These are phyloP conservation scores for Clavispora santaluciae DNA, from an alignment of 805 yeast species.

Conservation along the genomic window DNA sequence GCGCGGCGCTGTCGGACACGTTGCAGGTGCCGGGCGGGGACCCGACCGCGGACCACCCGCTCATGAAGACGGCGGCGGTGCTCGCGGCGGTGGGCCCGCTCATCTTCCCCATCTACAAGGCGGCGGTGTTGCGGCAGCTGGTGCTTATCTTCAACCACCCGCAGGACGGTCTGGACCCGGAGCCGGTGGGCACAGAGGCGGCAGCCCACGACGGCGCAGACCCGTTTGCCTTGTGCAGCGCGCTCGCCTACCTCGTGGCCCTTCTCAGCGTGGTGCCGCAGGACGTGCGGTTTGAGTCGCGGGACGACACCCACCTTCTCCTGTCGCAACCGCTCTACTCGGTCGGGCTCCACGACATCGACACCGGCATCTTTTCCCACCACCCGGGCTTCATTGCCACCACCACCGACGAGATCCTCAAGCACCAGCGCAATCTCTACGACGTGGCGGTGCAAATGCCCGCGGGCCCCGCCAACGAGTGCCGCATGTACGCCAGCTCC, in stretches of 20 bases:
- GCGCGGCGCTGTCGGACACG: constrained; percentile 2
- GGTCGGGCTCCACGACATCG: constrained; percentile 55
- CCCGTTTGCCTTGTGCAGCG: constrained; percentile 22
- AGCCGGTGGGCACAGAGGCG: background rate
- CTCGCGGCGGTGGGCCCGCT: constrained; percentile 58
- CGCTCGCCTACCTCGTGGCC: constrained; percentile 54
- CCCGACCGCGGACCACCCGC: constrained; percentile 36
- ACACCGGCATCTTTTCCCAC: constrained; percentile 16
- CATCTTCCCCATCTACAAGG: constrained; percentile 59
- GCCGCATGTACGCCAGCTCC: constrained; percentile 8
- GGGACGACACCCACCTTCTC: constrained; percentile 12
- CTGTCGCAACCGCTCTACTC: constrained; percentile 51
- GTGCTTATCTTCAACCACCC: constrained; percentile 34
- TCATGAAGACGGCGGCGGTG: constrained; percentile 39
- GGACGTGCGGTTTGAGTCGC: constrained; percentile 34
- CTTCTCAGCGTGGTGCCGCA: constrained; percentile 61
- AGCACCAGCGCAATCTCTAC: constrained; percentile 48
- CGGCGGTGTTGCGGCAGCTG: constrained; percentile 52
- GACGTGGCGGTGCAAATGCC: constrained; percentile 38
- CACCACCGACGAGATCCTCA: constrained; percentile 62
- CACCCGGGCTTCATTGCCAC: constrained; percentile 49
- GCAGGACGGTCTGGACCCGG: background rate
- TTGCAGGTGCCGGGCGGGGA: constrained; percentile 2
- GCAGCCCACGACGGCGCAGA: constrained; percentile 6
- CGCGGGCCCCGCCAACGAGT: constrained; percentile 4